Conservation (phyloP, 2,329 filamentous ascomycete genomes). For the Intubia oerlemansii region DNA sequence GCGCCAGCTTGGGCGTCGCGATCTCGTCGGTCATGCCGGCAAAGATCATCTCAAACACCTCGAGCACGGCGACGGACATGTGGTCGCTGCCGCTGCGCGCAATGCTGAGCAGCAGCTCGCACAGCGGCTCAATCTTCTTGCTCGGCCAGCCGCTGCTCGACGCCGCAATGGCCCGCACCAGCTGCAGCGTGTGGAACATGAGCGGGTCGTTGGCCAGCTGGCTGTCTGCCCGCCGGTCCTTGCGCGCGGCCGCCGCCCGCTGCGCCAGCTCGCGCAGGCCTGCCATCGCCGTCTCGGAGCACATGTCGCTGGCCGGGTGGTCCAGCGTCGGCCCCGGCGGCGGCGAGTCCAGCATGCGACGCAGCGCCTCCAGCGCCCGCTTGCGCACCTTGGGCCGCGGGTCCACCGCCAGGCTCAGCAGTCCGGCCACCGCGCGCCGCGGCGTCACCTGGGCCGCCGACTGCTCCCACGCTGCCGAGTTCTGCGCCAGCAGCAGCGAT, state of each 20-base stretch:
- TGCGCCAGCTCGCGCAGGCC: slow-evolving; percentile 54
- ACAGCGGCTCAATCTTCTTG: slow-evolving; percentile 82
- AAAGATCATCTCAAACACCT: slow-evolving; percentile 95
- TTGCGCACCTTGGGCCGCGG: slow-evolving; percentile 84
- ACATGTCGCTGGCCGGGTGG: slow-evolving; percentile 90
- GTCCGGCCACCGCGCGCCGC: slow-evolving; percentile 64
- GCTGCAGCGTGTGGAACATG: slow-evolving; percentile 76
- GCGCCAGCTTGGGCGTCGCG: slow-evolving; percentile 72
- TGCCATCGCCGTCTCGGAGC: slow-evolving; percentile 72
- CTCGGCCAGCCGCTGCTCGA: slow-evolving; percentile 90
- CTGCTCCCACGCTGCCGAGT: slow-evolving; percentile 71
- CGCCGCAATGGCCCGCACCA: slow-evolving; percentile 73
- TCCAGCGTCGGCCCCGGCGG: slow-evolving; percentile 84
- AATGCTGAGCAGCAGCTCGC: slow-evolving; percentile 73
- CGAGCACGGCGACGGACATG: slow-evolving; percentile 88
- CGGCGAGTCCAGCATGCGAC: slow-evolving; percentile 61
- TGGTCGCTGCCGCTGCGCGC: slow-evolving; percentile 84
- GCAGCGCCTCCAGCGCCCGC: slow-evolving; percentile 74
- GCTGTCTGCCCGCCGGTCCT: slow-evolving; percentile 41
- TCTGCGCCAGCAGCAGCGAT: slow-evolving; percentile 75
- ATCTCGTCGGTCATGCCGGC: slow-evolving; percentile 76
- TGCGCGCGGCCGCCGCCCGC: slow-evolving; percentile 39
- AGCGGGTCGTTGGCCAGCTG: slow-evolving; percentile 48
- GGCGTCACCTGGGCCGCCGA: slow-evolving; percentile 68
- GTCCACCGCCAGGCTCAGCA: slow-evolving; percentile 70